These are phyloP conservation scores for Cyberlindnera amylophila DNA, from an alignment of 805 yeast genomes.

Conservation along the genomic window DNA sequence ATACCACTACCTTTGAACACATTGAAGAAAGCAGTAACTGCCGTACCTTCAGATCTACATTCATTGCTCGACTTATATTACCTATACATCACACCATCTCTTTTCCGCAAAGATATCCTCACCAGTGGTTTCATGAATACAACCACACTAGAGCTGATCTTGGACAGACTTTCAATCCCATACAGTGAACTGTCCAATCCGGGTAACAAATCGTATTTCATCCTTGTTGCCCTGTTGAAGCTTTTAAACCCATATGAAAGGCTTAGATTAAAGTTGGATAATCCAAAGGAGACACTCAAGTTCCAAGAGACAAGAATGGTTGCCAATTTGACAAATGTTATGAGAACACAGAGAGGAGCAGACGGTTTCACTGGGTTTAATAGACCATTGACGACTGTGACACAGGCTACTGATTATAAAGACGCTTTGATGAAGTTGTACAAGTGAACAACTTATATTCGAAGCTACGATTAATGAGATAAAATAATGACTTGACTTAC, in stretches of 20 bases:
- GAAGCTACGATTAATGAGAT: too few relatives aligned
- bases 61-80: conserved; percentile 14
- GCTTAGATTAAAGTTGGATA: conserved; percentile 14
- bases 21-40: conserved; percentile 1
- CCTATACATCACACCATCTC: conserved; percentile 16
- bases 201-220: conserved; percentile 21
- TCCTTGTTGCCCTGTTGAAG: conserved; percentile 13
- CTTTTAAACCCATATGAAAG: conserved; percentile 21
- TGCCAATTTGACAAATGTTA: conserved; percentile 5
- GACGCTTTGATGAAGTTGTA: conserved; percentile 7
- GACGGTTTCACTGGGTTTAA: not conserved
- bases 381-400: conserved; percentile 5
- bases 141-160: conserved; percentile 11
- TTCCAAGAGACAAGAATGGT: conserved; percentile 14
- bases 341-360: not conserved
- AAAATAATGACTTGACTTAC: too few relatives aligned
- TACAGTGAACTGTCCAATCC: conserved; percentile 13
- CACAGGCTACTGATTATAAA: not conserved
- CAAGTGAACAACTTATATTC: not conserved
- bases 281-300: conserved; percentile 11
- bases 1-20: conserved; percentile 2
- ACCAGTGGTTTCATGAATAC: conserved; percentile 7
- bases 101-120: conserved; percentile 1
- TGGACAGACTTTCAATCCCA: conserved; percentile 18
- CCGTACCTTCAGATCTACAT: conserved; percentile 2